Evolutionary conservation across 2,329 filamentous ascomycete genomes (phyloP), one percentile per base, ranked within the genome.

Genomic region (Nemania sp.): DNA sequence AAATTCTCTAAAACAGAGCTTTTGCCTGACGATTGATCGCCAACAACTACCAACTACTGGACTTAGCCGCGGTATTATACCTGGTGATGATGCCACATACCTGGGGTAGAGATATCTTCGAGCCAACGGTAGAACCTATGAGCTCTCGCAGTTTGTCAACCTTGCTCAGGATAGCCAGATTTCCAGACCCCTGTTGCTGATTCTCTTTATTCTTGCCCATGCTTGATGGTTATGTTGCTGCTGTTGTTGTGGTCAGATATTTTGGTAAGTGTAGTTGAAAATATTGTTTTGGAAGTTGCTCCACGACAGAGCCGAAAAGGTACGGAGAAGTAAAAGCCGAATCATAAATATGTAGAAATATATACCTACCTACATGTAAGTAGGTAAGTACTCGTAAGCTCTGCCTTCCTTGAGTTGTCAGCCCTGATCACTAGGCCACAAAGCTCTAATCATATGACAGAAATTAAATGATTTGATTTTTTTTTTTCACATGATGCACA

Each of bases 11-110:
- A 75, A 15, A 94, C 87, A 1, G 89, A 93, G 70, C 87, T 91
- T 76, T 95, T 95, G 65, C 90, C 90, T 37, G 89, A 91, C 0
- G 88, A 92, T 67, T 94, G 90, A 62, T 90, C 91, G 56, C 90
- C 90, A 8, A 93, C 89, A 6, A 92, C 90, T 30, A 88, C 88
- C 61, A 94, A 89, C 67, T 69, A 49, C 7, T n/a, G 9, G 74
- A 91, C 86, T 62, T 5, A 63, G 46, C 15, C 40, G 31, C 3
- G n/a, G 7, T 19, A 17, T 31, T 37, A 2, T 22, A 1, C 26
- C 3, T n/a, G 5, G 11, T 22, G 3, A 22, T 7, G 22, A 11
- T 1, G 11, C 42, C 17, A 54, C 57, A 7, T 59, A 68, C 66
- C 57, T 69, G 67, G 24, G 67, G 67, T 15, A 33, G 68, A 50